Evolutionary conservation across 2,329 filamentous ascomycete species (phyloP), one percentile per base, ranked within the genome.

Genomic region (Trichoderma harzianum): DNA sequence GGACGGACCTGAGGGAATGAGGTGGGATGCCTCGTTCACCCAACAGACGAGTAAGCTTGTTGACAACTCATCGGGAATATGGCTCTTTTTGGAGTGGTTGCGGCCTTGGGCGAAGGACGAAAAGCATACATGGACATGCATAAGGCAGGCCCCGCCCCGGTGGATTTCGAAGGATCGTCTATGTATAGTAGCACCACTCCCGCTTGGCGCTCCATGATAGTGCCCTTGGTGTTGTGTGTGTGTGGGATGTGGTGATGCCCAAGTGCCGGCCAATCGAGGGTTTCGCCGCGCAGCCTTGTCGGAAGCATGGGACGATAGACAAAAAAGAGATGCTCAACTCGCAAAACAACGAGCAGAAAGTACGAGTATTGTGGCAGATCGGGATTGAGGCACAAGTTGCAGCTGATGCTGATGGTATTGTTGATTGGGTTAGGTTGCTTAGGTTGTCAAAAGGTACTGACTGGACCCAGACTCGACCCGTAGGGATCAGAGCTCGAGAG

Each of bases 21-120:
- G n/a, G 34, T 36, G 57, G 67, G 67, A 69, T 69, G 63, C 28
- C 21, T 47, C 58, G 43, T 32, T 32, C 30, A 5, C 47, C 55
- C 39, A 43, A 16, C 61, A 11, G 24, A n/a, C 36, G 39, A 30
- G 53, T 60, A 62, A 62, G 55, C 67, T 61, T 14, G 53, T 34
- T 61, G 67, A 61, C 67, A 69, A 58, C 57, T 69, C 67, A 69
- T 69, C 67, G 67, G 57, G 36, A 62, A 62, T 58, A 43, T 32
- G 11, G 26, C 55, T 62, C 39, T 36, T 69, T 62, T 61, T 36
- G 67, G 57, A 34, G 67, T 28, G 57, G 57, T 53, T 62, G 57
- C 57, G 30, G 28, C n/a, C 57, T 61, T 69, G 28, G 65, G 18
- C 21, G 34, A n/a, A 69, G 39, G 53, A 32, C 55, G 28, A 62